phyloP scores from a whole-genome alignment of 495 filamentous ascomycete genomes.

The Penicillium argentinense region DNA sequence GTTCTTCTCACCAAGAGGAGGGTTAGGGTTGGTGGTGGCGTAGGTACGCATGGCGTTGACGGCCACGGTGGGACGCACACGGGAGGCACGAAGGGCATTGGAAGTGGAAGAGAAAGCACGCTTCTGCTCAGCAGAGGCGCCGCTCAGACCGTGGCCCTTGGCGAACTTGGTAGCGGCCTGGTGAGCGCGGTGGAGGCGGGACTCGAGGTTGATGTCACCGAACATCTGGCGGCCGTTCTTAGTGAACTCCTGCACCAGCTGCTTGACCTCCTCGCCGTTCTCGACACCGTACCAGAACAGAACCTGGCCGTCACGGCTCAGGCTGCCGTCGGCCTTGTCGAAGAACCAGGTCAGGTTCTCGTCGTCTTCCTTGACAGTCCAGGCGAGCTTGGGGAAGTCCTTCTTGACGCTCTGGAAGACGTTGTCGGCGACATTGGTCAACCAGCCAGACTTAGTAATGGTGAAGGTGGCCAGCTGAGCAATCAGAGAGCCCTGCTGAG shows the following conservation, averaged over 20 bases:
- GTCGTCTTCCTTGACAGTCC: slow-evolving; percentile 96
- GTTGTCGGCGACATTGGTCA: slow-evolving; percentile 96
- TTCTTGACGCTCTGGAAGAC: slow-evolving; percentile 92
- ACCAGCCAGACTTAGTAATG: slow-evolving; percentile 93
- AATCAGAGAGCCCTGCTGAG: slow-evolving; percentile 49
- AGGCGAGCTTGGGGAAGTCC: slow-evolving; percentile 86
- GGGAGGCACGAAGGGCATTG: slow-evolving; percentile 40
- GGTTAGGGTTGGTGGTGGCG: slow-evolving; percentile 91
- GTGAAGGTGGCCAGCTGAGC: slow-evolving; percentile 91
- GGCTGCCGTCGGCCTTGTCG: slow-evolving; percentile 91
- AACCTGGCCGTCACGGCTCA: slow-evolving; percentile 80
- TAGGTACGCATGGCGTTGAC: slow-evolving; percentile 40
- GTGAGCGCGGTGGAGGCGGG: slow-evolving; percentile 75
- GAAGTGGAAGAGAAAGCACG: slow-evolving; percentile 62
- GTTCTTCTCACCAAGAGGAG: slow-evolving; percentile 92
- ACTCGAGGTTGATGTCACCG: slow-evolving; percentile 86
- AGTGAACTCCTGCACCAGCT: slow-evolving; percentile 85
- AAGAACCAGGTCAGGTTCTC: slow-evolving; percentile 99
- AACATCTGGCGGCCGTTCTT: slow-evolving; percentile 84
- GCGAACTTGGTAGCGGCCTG: slow-evolving; percentile 59
- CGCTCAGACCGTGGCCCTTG: slow-evolving; percentile 45
- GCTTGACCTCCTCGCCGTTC: slow-evolving; percentile 77
- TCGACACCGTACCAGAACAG: slow-evolving; percentile 97
- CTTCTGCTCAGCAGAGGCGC: slow-evolving; percentile 57
- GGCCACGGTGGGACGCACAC: slow-evolving; percentile 30